Evolutionary conservation across 805 yeast species (phyloP).

Genomic region (Teunomyces stri): DNA sequence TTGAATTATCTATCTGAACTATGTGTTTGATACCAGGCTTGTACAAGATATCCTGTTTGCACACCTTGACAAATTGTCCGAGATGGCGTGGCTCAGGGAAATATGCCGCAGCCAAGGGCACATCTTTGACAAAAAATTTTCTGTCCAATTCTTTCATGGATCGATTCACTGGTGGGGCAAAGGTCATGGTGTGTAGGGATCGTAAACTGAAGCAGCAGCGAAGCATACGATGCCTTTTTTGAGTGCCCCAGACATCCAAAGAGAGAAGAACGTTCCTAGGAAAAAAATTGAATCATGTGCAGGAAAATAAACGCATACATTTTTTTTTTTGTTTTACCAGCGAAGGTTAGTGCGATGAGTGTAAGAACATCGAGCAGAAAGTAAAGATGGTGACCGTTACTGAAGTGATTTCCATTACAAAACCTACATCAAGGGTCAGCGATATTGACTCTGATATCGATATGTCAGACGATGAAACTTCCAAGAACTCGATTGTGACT

Average conservation of each 20-base stretch:
- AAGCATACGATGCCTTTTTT: not conserved
- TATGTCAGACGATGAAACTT: conserved; percentile 34
- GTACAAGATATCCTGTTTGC: conserved; percentile 60
- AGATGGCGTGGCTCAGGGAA: conserved; percentile 66
- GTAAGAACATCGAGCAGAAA: not conserved
- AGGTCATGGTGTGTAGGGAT: conserved; percentile 12
- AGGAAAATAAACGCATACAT: not conserved
- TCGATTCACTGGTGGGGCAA: conserved; percentile 66
- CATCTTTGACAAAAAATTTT: conserved; percentile 53
- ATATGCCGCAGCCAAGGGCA: conserved; percentile 63
- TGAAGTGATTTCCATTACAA: conserved; percentile 35
- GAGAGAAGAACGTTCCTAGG: no score
- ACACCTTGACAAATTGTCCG: conserved; percentile 58
- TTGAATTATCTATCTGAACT: conserved; percentile 38
- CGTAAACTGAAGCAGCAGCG: not conserved
- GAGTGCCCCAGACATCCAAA: no score
- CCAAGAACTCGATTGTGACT: conserved; percentile 56
- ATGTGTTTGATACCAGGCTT: conserved; percentile 73
- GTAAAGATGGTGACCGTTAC: not conserved
- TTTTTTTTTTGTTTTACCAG: not conserved
- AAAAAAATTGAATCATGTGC: not conserved
- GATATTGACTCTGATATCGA: conserved; percentile 40
- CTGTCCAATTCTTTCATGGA: conserved; percentile 67
- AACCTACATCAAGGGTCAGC: conserved; percentile 18
- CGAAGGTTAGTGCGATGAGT: not conserved